Evolutionary conservation across 495 filamentous ascomycete species (phyloP), one percentile per base, ranked within the genome.

Genomic region (Neurospora hispaniola): DNA sequence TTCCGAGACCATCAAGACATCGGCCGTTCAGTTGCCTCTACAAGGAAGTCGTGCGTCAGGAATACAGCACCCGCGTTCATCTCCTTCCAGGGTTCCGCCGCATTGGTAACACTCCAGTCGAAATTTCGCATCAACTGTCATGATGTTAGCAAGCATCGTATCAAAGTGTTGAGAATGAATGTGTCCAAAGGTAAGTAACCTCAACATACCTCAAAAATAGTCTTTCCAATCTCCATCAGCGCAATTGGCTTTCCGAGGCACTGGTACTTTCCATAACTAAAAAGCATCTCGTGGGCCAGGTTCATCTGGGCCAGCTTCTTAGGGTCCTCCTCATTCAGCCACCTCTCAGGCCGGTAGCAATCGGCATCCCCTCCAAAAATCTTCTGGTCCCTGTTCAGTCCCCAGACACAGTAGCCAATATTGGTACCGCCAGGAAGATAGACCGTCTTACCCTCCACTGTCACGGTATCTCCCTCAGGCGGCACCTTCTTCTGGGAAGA

Each of bases 261-360:
- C 35, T 74, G 74, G 41, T 75, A 83, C 72, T 78, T 78, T 6
- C 84, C 84, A 74, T 77, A 76, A 1, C 79, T 78, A 76, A 82
- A 84, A 0, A 78, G 69, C 7, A 84, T 71, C 2, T 82, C 81
- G 9, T 74, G 54, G 18, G 69, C 69, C 62, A 42, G 71, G 4
- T 31, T 66, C 76, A 78, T 78, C 12, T n/a, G 66, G 11, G 75
- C 73, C 66, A 75, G 48, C 59, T 72, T 74, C 11, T 69, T 72
- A 0, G n/a, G 59, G n/a, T 76, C 74, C 3, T 74, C 75, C 31
- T 85, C 83, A n/a, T 41, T 20, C 11, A 88, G 79, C 87, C 88
- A 90, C 69, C 87, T 78, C 73, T 87, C 87, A 0, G 87, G 88
- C 9, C 83, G 78, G 73, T 86, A 90, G 11, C 77, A 68, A 54